phyloP scores from a whole-genome alignment of 768 basidiomycete genomes.

The Auricularia heimuer region DNA sequence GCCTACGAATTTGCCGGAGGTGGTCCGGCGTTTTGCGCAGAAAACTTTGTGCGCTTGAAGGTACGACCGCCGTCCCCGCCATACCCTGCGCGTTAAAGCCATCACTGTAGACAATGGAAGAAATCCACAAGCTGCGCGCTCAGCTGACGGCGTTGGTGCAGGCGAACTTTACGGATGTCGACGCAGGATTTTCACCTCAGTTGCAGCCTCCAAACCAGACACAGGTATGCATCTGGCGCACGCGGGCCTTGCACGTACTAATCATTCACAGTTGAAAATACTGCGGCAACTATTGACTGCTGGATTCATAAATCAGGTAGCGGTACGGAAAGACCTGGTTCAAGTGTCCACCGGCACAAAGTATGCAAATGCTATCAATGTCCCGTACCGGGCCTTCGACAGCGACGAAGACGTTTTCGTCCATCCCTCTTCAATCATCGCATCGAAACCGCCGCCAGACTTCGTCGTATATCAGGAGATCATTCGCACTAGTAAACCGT shows the following conservation, averaged over 20 bases:
- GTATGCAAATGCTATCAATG: conserved; percentile 64
- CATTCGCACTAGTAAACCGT: conserved; percentile 61
- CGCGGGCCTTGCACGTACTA: not conserved
- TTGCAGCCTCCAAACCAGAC: conserved; percentile 66
- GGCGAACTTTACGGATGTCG: conserved; percentile 58
- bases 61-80: conserved; percentile 29
- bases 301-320: conserved; percentile 92
- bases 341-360: conserved; percentile 52
- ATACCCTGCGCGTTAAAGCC: conserved; percentile 2
- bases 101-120: conserved; percentile 79
- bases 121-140: conserved; percentile 88
- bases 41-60: conserved; percentile 87
- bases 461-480: conserved; percentile 80
- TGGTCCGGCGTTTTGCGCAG: conserved; percentile 66
- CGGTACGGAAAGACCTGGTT: conserved; percentile 77
- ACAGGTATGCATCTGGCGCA: conserved; percentile 42
- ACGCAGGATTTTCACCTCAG: conserved; percentile 51
- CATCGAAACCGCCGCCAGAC: conserved; percentile 63
- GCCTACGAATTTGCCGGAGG: conserved; percentile 91
- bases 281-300: conserved; percentile 80
- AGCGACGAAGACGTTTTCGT: conserved; percentile 83
- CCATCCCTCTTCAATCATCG: conserved; percentile 80
- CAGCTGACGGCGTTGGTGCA: conserved; percentile 83
- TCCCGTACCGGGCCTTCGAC: conserved; percentile 75
- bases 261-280: conserved; percentile 60